A percentile compares a stretch with the other conserved stretches of the same genome.
Evolutionary conservation across 805 yeast genomes (phyloP).

Genomic region (Cyberlindnera japonica): DNA sequence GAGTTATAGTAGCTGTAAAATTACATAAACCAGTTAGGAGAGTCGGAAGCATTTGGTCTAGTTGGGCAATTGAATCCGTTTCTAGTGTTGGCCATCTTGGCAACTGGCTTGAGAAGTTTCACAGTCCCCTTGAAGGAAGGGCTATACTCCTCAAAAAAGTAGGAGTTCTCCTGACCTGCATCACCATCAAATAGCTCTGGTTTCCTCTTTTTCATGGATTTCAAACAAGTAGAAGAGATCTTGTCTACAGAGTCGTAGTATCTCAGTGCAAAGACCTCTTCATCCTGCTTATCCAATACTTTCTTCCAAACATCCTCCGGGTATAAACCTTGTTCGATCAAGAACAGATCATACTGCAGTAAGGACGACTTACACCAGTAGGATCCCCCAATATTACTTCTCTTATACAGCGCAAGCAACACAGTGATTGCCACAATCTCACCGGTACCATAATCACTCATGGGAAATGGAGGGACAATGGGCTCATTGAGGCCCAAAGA

Average conservation of each 20-base stretch:
- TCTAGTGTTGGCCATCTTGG: slow-evolving; percentile 3
- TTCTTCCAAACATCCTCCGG: slow-evolving; percentile 5
- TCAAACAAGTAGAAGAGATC: slow-evolving; percentile 8
- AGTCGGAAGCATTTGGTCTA: slow-evolving; percentile 3
- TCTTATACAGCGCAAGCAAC: slow-evolving; percentile 3
- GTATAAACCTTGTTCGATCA: slow-evolving; percentile 5
- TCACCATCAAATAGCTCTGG: slow-evolving; percentile 9
- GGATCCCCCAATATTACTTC: slow-evolving; percentile 6
- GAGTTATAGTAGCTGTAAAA: no score
- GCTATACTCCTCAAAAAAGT: slow-evolving; percentile 6
- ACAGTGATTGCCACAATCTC: slow-evolving; percentile 7
- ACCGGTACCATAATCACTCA: slow-evolving; percentile 10
- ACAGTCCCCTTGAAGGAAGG: slow-evolving; percentile 3
- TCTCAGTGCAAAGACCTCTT: slow-evolving; percentile 4
- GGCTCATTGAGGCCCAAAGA: slow-evolving; percentile 4
- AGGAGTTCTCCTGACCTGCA: not conserved
- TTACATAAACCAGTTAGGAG: slow-evolving; percentile 2
- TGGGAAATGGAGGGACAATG: slow-evolving; percentile 10
- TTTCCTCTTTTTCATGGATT: slow-evolving; percentile 6
- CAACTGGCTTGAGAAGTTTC: slow-evolving; percentile 7
- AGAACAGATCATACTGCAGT: slow-evolving; percentile 7
- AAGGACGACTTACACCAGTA: slow-evolving; percentile 10
- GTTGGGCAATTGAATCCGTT: slow-evolving; percentile 6
- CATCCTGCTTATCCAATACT: not conserved
- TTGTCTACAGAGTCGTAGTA: slow-evolving; percentile 10